phyloP scores from a whole-genome alignment of 192 early-diverging fungal genomes.

The Coemansia sp. region DNA sequence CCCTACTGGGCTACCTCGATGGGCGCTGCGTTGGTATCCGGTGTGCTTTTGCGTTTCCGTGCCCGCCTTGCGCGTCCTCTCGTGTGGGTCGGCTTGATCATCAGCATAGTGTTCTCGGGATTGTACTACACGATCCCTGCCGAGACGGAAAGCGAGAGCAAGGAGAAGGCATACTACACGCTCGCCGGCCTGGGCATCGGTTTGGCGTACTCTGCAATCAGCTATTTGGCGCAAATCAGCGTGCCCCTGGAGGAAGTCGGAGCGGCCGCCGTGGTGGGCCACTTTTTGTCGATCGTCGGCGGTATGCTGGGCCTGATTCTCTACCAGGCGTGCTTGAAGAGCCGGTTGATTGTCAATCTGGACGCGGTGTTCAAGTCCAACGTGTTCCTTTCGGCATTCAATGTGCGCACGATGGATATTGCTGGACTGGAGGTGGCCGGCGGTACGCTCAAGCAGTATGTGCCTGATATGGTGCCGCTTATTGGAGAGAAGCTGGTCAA shows the following conservation, averaged over 20 bases:
- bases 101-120: conserved; percentile 35
- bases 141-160: conserved; percentile 11
- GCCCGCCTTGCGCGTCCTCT: conserved; percentile 26
- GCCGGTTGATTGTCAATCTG: conserved; percentile 35
- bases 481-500: conserved; percentile 30
- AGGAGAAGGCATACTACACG: conserved; percentile 40
- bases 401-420: conserved; percentile 42
- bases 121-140: conserved; percentile 40
- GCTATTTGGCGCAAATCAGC: conserved; percentile 34
- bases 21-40: conserved; percentile 27
- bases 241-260: conserved; percentile 34
- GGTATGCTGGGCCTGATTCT: conserved; percentile 49
- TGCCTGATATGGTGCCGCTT: conserved; percentile 13
- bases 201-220: conserved; percentile 27
- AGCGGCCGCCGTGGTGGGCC: conserved; percentile 29
- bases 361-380: conserved; percentile 26
- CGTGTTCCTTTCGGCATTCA: conserved; percentile 22
- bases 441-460: conserved; percentile 21
- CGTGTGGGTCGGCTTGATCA: conserved; percentile 27
- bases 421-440: conserved; percentile 34
- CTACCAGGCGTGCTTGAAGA: conserved; percentile 50
- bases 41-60: conserved; percentile 12
- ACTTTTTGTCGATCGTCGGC: conserved; percentile 49
- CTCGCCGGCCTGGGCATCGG: conserved; percentile 40
- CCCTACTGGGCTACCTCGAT: conserved; percentile 42